Conservation (phyloP, 2,329 filamentous ascomycete genomes). For the Colletotrichum phormii region DNA sequence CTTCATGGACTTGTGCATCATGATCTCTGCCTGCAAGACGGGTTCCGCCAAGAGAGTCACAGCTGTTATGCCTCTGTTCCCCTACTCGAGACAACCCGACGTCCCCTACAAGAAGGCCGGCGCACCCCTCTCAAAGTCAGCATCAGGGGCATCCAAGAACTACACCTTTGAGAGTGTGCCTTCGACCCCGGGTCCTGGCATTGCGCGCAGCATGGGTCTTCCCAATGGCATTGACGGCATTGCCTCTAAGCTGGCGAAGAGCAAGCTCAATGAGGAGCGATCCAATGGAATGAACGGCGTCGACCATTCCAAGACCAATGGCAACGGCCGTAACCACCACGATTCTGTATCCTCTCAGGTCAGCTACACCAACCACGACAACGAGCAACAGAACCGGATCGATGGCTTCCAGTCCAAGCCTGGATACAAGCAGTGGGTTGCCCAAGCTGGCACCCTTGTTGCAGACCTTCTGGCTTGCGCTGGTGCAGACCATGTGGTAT, state of each 20-base stretch:
- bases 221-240: conserved; percentile 76
- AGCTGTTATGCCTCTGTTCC: conserved; percentile 88
- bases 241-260: conserved; percentile 78
- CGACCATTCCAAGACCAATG: conserved; percentile 41
- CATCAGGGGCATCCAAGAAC: conserved; percentile 63
- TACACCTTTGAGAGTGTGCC: conserved; percentile 95
- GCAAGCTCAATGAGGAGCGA: conserved; percentile 65
- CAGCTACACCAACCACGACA: conserved; percentile 69
- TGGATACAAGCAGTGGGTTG: conserved; percentile 98
- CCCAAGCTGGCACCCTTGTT: conserved; percentile 93
- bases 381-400: conserved; percentile 67
- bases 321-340: conserved; percentile 50
- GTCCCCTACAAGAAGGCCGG: conserved; percentile 97
- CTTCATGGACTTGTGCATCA: conserved; percentile 96
- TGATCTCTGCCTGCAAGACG: conserved; percentile 97
- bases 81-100: conserved; percentile 96
- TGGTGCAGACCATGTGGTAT: conserved; percentile 86
- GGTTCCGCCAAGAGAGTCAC: conserved; percentile 94
- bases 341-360: conserved; percentile 56
- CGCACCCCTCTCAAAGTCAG: conserved; percentile 82
- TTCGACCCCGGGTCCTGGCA: conserved; percentile 81
- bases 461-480: conserved; percentile 95
- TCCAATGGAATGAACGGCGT: conserved; percentile 43
- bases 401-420: conserved; percentile 80
- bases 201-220: conserved; percentile 73